Evolutionary conservation across 2,329 filamentous ascomycete species (phyloP), one percentile per base, ranked within the genome.

Genomic region (Orbilia blumenaviensis): DNA sequence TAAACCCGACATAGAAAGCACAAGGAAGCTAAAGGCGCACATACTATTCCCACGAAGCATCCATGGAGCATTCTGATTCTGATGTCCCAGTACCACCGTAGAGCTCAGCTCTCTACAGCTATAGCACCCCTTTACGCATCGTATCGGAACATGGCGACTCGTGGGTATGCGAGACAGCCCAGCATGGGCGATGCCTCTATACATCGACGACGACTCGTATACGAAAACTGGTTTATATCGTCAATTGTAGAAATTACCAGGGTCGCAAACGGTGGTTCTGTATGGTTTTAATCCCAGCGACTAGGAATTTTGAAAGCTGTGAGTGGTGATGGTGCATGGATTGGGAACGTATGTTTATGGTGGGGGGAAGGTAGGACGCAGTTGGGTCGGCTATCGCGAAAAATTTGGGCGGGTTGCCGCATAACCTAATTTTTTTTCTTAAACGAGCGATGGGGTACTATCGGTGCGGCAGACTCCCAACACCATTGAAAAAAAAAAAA

Each of bases 141-240:
- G 32, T 66, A 27, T 36, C 42, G 16, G 18, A 23, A 34, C 63
- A 76, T 76, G 58, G 50, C 50, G 36, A 32, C 44, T 64, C 44
- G 46, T 68, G 34, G 64, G 42, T 58, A 58, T 63, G 50, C 64
- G 72, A 76, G 71, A 68, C 71, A 75, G 56, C 71, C 63, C 71
- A 32, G 58, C 7, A 23, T 58, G 72, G 72, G 72, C 72, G 34
- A 76, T 76, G 72, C 58, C 72, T 76, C 72, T 69, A 25, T 76
- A 69, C 72, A 76, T 76, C 16, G 60, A 66, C 32, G 27, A 23
- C 2, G 23, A 14, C 2, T 36, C n/a, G 29, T 54, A 36, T 54
- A n/a, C 27, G 2, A 32, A 32, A 25, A 27, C 1, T 14, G 12
- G 16, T 34, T 21, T 36, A 36, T 54, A 54, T 54, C 48, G 48